phyloP scores from a whole-genome alignment of 2,329 filamentous ascomycete genomes.

The Colletotrichum sp. region DNA sequence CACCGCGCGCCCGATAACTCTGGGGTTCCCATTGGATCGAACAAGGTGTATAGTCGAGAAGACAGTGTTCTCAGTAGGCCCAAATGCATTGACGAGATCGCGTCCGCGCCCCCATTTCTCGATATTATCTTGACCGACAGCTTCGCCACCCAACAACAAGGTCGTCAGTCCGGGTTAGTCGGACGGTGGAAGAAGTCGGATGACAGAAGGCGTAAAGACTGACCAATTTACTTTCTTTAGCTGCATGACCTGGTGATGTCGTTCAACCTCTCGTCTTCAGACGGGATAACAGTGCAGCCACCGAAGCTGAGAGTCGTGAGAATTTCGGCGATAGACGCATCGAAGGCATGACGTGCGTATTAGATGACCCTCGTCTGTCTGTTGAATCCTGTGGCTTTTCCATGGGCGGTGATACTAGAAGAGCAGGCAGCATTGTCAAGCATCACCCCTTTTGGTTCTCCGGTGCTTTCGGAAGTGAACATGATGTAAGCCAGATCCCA shows the following conservation, averaged over 20 bases:
- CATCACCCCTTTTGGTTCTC: constrained; percentile 24
- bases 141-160: constrained; percentile 32
- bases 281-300: constrained; percentile 65
- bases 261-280: constrained; percentile 51
- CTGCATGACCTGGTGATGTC: constrained; percentile 55
- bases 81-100: constrained; percentile 22
- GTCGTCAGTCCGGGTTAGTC: constrained; percentile 41
- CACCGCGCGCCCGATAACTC: not conserved
- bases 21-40: not conserved
- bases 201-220: constrained; percentile 63
- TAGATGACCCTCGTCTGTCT: not conserved
- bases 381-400: not conserved
- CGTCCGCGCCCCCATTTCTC: constrained; percentile 22
- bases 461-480: constrained; percentile 26
- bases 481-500: constrained; percentile 14
- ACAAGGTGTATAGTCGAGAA: constrained; percentile 20
- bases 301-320: constrained; percentile 58
- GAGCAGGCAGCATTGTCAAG: constrained; percentile 14
- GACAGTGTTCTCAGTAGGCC: constrained; percentile 24
- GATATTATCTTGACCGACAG: constrained; percentile 21
- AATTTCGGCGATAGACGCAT: constrained; percentile 42
- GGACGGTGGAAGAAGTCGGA: constrained; percentile 43
- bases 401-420: not conserved
- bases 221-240: constrained; percentile 55
- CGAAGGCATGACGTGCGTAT: constrained; percentile 9